Evolutionary conservation across 2,329 filamentous ascomycete genomes (phyloP), one percentile per base, ranked within the genome.

Genomic region (Metarhizium brunneum): DNA sequence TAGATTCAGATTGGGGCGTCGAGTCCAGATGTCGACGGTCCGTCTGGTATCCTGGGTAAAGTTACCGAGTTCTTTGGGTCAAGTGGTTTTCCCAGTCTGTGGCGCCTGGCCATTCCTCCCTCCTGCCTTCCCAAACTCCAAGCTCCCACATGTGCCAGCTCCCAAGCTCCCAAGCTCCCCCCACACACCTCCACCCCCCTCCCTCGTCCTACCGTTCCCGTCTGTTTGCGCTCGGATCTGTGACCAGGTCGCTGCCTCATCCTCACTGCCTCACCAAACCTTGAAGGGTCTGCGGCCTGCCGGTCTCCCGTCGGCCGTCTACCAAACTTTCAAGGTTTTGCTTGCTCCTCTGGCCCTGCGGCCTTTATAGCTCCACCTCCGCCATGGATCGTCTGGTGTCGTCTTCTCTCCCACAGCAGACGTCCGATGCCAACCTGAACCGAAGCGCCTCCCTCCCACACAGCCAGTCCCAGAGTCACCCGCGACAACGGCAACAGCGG

Each of bases 301-400:
- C 36, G 43, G 47, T 51, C 51, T 25, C 25, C 25, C 35, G n/a
- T 42, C 40, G 10, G 11, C 40, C 14, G 40, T 35, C 32, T 2
- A 18, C n/a, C 48, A 56, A 54, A 47, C 36, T 48, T 54, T 42
- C 7, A 2, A 6, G 30, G n/a, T n/a, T n/a, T n/a, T 48, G 42
- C 45, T 50, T 49, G 54, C 35, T 42, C 54, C 49, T 35, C 25
- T 10, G 32, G 18, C 4, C 32, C 52, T 51, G 38, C 55, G 36
- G 30, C 50, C 47, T 50, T 52, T 29, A 42, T 57, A 55, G 53
- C 64, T 63, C 64, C 62, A 59, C 58, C 61, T 62, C 62, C 62
- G 63, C 63, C 65, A 69, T 69, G 67, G 65, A 69, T 60, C 61
- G 60, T 35, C 59, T 58, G 35, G 52, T 59, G 49, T 64, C 47